Evolutionary conservation across 805 yeast species (phyloP).

Genomic region (Nadsonia fulvescens): DNA sequence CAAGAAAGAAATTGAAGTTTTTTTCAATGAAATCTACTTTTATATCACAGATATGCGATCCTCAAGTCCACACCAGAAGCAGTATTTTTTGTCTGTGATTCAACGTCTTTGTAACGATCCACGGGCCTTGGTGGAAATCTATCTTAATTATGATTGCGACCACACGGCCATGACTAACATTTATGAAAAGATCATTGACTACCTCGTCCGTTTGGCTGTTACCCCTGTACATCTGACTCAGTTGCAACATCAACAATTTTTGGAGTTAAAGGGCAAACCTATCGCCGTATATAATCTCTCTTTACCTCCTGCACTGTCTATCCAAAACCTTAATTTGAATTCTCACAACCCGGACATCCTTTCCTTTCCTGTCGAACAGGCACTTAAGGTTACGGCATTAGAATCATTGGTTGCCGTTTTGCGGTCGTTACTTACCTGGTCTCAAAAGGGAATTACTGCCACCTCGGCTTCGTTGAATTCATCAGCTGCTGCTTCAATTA

Average conservation of each 20-base stretch:
- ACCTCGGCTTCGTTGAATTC: constrained; percentile 9
- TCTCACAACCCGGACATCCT: constrained; percentile 13
- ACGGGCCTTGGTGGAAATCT: constrained; percentile 76
- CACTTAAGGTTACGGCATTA: constrained; percentile 65
- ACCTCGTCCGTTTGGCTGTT: constrained; percentile 53
- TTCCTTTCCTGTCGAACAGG: constrained; percentile 52
- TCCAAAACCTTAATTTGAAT: constrained; percentile 36
- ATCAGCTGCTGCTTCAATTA: constrained; percentile 8
- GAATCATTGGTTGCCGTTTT: constrained; percentile 67
- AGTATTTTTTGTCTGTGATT: constrained; percentile 66
- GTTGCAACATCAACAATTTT: constrained; percentile 41
- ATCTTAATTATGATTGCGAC: constrained; percentile 91
- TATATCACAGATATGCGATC: constrained; percentile 86
- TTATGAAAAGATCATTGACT: constrained; percentile 67
- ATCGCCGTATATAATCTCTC: constrained; percentile 58
- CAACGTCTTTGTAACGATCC: constrained; percentile 78
- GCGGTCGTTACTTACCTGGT: constrained; percentile 71
- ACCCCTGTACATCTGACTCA: constrained; percentile 56
- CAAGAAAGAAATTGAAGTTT: constrained; percentile 85
- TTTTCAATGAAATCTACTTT: constrained; percentile 80
- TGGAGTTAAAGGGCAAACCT: constrained; percentile 31
- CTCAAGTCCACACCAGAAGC: constrained; percentile 81
- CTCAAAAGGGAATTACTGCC: constrained; percentile 39
- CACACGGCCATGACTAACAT: constrained; percentile 55
- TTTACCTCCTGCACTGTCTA: constrained; percentile 60